Conservation (phyloP, 2,329 filamentous ascomycete species). For the Periconia digitata region DNA sequence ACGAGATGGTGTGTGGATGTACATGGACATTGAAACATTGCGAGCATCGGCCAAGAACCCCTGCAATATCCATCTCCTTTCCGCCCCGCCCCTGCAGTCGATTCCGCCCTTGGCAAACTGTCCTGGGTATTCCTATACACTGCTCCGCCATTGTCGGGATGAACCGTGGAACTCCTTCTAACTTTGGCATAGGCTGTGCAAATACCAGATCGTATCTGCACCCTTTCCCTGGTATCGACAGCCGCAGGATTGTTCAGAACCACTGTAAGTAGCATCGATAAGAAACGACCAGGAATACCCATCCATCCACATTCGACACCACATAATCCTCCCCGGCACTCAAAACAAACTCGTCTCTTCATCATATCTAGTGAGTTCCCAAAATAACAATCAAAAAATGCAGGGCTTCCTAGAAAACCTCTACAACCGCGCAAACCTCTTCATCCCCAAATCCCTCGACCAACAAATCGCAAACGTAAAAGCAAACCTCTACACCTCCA, state of each 20-base stretch:
- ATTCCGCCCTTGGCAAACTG: background rate
- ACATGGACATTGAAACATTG: constrained; percentile 18
- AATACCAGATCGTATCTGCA: constrained; percentile 52
- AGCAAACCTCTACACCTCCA: constrained; percentile 63
- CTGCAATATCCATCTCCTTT: constrained; percentile 30
- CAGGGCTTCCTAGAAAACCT: constrained; percentile 63
- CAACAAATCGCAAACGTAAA: constrained; percentile 66
- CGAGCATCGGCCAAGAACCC: constrained; percentile 20
- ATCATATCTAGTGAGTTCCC: no score
- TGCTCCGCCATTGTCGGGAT: no score
- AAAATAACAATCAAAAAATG: constrained; percentile 21
- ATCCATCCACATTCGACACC: background rate
- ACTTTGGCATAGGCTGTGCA: constrained; percentile 36
- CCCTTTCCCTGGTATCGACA: constrained; percentile 54
- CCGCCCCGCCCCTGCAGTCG: constrained; percentile 20
- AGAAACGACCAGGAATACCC: no score
- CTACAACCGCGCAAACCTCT: constrained; percentile 56
- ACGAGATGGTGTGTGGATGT: constrained; percentile 7
- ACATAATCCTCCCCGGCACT: background rate
- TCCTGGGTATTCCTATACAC: background rate
- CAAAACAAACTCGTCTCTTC: background rate
- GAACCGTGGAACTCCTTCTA: no score
- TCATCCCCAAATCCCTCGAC: constrained; percentile 71
- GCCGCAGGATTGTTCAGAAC: constrained; percentile 52
- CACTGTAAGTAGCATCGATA: constrained; percentile 26